Evolutionary conservation across 805 yeast genomes (phyloP), one percentile per base, ranked within the genome.

Genomic region (Candida koratica): DNA sequence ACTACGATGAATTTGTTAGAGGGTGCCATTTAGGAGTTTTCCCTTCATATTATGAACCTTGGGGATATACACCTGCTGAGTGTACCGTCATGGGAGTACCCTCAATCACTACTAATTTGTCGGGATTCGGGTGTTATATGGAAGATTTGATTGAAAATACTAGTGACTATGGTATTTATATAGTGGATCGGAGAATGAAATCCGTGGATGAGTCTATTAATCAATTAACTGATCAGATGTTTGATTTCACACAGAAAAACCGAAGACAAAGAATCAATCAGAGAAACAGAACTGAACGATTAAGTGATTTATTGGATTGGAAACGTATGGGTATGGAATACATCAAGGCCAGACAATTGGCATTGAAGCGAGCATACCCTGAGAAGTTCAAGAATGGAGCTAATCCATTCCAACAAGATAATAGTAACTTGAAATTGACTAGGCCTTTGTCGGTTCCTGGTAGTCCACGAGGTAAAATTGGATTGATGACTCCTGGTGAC

Each of bases 1-100:
- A 90, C 61, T 90, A 90, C 60, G 98, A 90, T 58, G 98, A 90
- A 60, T 90, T 90, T 60, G 98, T 90, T 31, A 77, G 98, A 49
- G 98, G 98, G 43, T 89, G 97, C 59, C 97, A 90, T 62, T 68
- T 93, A 60, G 98, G 98, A 59, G 96, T 90, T 34, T 90, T 90
- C 81, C 98, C 98, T 33, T 87, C 96, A 0, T 90, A 90, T 65
- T 90, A 90, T 57, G 98, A 90, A 65, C 98, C 98, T 4, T 90
- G 98, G 98, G 98, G 98, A 25, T 90, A 90, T 61, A 90, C 98
- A 2, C 98, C 98, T 3, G 97, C 97, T 6, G 98, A 90, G 60
- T 93, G 98, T 69, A 90, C 98, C 0, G 98, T 93, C 16, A 90
- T 90, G 98, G 98, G 98, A 38, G 95, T 93, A 41, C 98, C 98